These are phyloP conservation scores for Ophiorrhiza pumila DNA, from an alignment of 257 asterid species.

Conservation along the genomic window DNA sequence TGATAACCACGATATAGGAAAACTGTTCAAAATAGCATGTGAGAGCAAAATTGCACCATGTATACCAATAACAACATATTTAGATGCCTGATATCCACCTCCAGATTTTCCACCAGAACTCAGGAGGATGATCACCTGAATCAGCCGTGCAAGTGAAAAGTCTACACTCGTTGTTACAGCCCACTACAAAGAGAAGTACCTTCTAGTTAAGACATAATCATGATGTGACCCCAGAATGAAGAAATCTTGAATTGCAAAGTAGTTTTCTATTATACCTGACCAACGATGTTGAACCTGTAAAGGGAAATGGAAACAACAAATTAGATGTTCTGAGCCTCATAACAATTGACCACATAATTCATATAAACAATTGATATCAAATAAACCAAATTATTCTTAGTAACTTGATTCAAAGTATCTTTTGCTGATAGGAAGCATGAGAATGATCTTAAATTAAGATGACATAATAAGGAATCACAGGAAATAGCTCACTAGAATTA, in stretches of 20 bases:
- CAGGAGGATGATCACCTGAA: conserved; percentile 86
- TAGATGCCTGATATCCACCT: conserved; percentile 86
- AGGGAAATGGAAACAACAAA: conserved; percentile 13
- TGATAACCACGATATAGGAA: conserved; percentile 78
- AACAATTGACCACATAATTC: neutral
- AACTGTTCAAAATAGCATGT: conserved; percentile 80
- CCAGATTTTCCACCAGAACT: conserved; percentile 85
- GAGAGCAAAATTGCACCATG: conserved; percentile 69
- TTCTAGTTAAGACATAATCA: conserved; percentile 20
- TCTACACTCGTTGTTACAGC: conserved; percentile 90
- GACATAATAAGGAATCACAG: neutral
- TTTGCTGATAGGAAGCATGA: neutral
- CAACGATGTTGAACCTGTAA: conserved; percentile 95
- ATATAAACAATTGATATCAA: neutral
- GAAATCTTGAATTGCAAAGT: conserved; percentile 17
- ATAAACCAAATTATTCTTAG: too few species aligned
- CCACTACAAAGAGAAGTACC: conserved; percentile 66
- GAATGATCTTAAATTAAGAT: neutral
- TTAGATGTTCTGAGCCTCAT: conserved; percentile 4
- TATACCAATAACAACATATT: conserved; percentile 68
- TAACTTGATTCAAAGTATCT: neutral
- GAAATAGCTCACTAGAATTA: neutral
- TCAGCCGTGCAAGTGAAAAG: conserved; percentile 88
- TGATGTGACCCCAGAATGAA: conserved; percentile 13
- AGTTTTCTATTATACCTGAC: conserved; percentile 64